Evolutionary conservation across 1,139 yeast species (phyloP), one percentile per base, ranked within the genome.

Genomic region (Pichia norvegensis): DNA sequence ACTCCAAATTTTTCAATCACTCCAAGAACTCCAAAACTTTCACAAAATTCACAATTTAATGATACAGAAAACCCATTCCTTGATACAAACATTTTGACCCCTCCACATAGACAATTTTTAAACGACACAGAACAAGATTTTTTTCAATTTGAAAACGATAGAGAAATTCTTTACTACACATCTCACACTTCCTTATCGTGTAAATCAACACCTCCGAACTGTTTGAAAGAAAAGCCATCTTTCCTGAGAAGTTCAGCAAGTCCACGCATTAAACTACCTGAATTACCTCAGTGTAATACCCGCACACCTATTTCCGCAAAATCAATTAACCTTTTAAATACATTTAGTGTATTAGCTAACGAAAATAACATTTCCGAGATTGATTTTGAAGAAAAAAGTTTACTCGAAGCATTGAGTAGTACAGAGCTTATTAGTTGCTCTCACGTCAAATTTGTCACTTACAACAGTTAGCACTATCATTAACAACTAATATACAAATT

Each of bases 361-460:
- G 43, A 40, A 17, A 19, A 20, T 10, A 35, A 17, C 22, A 19
- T 22, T 20, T 29, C 23, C 22, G 45, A 42, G 10, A 11, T 27
- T 13, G 48, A 44, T 33, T 4, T 25, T 5, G 52, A 46, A 22
- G 50, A 48, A 11, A 48, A 41, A n/a, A 46, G 51, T 29, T n/a
- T 50, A 4, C 47, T 50, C 36, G 52, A 49, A 31, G 47, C 45
- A 3, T 33, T 50, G 14, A 49, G 46, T 29, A 45, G 42, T 22
- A 52, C 42, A 9, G 52, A 50, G 41, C 46, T 42, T 31, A 35
- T 41, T 44, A 51, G 47, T 35, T 46, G 45, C 36, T 44, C 51
- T 6, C 46, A 41, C 36, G 38, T 49, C 8, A 49, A 47, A 1
- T 17, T 48, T 8, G 29, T 37, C 3, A 29, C 48, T 19, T 44